Evolutionary conservation across 805 yeast species (phyloP).

Genomic region (Metschnikowia santaceciliae): DNA sequence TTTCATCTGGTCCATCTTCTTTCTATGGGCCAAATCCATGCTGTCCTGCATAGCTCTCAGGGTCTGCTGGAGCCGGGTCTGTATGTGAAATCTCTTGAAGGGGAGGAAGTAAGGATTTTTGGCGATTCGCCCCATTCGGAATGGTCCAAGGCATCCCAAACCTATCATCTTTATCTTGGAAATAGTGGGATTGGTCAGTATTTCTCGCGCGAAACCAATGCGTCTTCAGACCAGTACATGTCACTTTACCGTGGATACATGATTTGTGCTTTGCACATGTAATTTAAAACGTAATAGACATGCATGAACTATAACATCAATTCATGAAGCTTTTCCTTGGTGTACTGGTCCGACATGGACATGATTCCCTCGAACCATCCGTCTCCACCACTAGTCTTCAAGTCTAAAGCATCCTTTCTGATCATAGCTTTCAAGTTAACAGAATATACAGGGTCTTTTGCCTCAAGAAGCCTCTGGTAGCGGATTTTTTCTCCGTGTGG

Average conservation of each 20-base stretch:
- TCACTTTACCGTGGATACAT: neutral
- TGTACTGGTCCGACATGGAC: constrained; percentile 33
- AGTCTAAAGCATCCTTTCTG: constrained; percentile 22
- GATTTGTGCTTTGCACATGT: too few relatives aligned
- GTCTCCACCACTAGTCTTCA: constrained; percentile 24
- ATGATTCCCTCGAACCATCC: constrained; percentile 34
- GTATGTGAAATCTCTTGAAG: neutral
- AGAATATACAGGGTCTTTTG: constrained; percentile 34
- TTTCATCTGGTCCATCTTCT: constrained; percentile 27
- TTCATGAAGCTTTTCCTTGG: constrained; percentile 28
- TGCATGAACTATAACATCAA: constrained; percentile 2
- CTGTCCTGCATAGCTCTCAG: constrained; percentile 2
- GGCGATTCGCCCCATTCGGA: neutral
- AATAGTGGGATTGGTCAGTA: neutral
- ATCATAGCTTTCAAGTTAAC: constrained; percentile 48
- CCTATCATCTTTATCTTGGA: neutral
- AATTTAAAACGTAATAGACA: neutral
- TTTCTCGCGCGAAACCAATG: neutral
- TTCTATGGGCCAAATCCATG: constrained; percentile 12
- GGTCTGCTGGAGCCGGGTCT: constrained; percentile 1
- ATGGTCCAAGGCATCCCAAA: neutral
- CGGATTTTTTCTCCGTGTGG: constrained; percentile 42
- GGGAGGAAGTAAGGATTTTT: neutral
- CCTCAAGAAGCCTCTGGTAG: constrained; percentile 29
- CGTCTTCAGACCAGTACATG: neutral